Percentiles rank a stretch among this genome's conserved stretches.
These are phyloP conservation scores for Bipolaris victoriae DNA, from an alignment of 2,329 filamentous ascomycete genomes.

Conservation along the genomic window DNA sequence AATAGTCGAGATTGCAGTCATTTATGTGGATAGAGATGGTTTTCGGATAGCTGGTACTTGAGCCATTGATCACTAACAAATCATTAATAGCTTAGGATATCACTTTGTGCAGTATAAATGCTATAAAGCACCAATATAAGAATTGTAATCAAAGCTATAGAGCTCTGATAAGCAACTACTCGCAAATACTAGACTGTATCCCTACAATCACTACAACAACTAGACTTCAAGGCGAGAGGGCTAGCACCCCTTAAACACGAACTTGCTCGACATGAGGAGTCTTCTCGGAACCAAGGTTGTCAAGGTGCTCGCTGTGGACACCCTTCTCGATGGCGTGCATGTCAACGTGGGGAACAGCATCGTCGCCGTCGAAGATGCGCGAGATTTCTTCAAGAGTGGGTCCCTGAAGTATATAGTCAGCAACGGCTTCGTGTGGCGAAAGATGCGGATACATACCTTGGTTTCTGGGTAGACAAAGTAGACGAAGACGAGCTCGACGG, in stretches of 20 bases:
- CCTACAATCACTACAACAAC: background rate
- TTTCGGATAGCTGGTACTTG: too few species aligned
- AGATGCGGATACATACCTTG: conserved; percentile 41
- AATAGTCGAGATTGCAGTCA: too few species aligned
- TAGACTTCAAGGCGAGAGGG: background rate
- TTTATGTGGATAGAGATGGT: too few species aligned
- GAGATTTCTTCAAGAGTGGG: conserved; percentile 73
- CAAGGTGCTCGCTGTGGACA: conserved; percentile 20
- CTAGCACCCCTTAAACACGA: conserved; percentile 12
- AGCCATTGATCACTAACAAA: too few species aligned
- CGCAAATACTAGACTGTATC: background rate
- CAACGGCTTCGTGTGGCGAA: background rate
- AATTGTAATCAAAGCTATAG: conserved; percentile 1
- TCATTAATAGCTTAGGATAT: too few species aligned
- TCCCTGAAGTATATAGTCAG: conserved; percentile 48
- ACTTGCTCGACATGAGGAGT: conserved; percentile 18
- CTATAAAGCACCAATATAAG: background rate
- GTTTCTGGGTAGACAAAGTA: conserved; percentile 59
- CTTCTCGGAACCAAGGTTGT: conserved; percentile 25
- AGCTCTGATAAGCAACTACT: background rate
- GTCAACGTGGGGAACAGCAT: conserved; percentile 49
- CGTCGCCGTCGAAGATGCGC: conserved; percentile 70
- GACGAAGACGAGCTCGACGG: conserved; percentile 65
- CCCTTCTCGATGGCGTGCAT: conserved; percentile 33
- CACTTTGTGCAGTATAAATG: too few species aligned